Evolutionary conservation across 2,329 filamentous ascomycete genomes (phyloP), one percentile per base, ranked within the genome.

Genomic region (Elsinoe batatas): DNA sequence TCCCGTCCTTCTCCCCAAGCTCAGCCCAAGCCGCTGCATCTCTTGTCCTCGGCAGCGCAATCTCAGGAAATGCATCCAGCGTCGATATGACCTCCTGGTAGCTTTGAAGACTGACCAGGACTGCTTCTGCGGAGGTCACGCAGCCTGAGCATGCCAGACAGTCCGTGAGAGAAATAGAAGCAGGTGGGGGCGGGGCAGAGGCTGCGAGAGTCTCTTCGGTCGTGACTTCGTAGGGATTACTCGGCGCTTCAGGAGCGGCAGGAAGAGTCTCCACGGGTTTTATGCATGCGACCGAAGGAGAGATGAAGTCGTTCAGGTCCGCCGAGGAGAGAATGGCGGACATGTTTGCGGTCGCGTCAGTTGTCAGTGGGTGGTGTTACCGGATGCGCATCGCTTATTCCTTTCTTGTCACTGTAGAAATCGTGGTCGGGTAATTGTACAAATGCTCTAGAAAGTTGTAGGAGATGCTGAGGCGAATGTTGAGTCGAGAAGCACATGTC

Each of bases 221-320:
- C 56, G 91, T 91, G 61, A 97, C 91, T 80, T 97, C 90, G 72
- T 91, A 87, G 5, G 76, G 69, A 60, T 82, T 78, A 74, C 80
- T 64, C 20, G 79, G 71, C 33, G 79, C 73, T 61, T 79, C 77
- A 20, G 50, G 46, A 15, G 53, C 38, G 50, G 78, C 72, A 1
- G 93, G 91, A 12, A 98, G 81, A 1, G 89, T 94, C 71, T 98
- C 93, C 68, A 98, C 80, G 26, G 93, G 93, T 68, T 98, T 97
- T 72, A 98, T 97, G 74, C 93, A 98, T 60, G 93, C 93, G 66
- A 98, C 91, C 60, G 91, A 91, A 12, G 93, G 93, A 57, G 88
- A 93, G 69, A 98, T 98, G 75, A 98, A 98, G 77, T 98, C 93
- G 77, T 98, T 98, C 59, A 98, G 79, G 70, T 96, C 91, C 76